A percentile compares a stretch with the other conserved stretches of the same genome.
These are phyloP conservation scores for Solanum hybrid DNA, from an alignment of 305 asterid genomes.

Conservation along the genomic window DNA sequence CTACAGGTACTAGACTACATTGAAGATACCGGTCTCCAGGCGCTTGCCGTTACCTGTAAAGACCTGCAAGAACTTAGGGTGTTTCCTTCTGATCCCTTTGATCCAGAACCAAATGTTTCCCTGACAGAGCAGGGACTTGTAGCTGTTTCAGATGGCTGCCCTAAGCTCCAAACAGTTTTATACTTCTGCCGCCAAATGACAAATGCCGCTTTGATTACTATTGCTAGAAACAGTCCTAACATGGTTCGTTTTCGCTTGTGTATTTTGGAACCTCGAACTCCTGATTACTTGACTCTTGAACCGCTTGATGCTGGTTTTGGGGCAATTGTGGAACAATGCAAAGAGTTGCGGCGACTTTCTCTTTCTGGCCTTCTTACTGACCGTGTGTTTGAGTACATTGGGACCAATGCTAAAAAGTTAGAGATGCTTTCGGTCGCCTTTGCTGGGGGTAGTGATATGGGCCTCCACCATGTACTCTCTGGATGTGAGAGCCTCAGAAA, in stretches of 20 bases:
- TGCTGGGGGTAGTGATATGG: constrained; percentile 90
- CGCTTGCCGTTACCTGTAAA: constrained; percentile 70
- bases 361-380: constrained; percentile 85
- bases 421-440: constrained; percentile 98
- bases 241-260: constrained; percentile 71
- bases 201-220: constrained; percentile 66
- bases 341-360: constrained; percentile 77
- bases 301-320: constrained; percentile 95
- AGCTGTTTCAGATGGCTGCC: constrained; percentile 88
- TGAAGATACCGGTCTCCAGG: constrained; percentile 83
- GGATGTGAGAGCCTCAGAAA: constrained; percentile 92
- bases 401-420: constrained; percentile 75
- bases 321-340: constrained; percentile 78
- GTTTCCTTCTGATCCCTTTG: constrained; percentile 89
- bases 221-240: constrained; percentile 74
- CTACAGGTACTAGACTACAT: constrained; percentile 81
- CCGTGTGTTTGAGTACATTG: constrained; percentile 66
- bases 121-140: constrained; percentile 93
- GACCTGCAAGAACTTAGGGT: constrained; percentile 84
- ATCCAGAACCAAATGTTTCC: constrained; percentile 59
- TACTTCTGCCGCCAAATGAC: constrained; percentile 97
- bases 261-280: constrained; percentile 69
- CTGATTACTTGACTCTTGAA: constrained; percentile 77
- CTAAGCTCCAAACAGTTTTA: constrained; percentile 80
- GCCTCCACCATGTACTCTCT: constrained; percentile 78